Percentiles rank a stretch among this genome's conserved stretches.
Conservation (phyloP, 73 alveolate genomes). For the Tetrahymena thermophila region DNA sequence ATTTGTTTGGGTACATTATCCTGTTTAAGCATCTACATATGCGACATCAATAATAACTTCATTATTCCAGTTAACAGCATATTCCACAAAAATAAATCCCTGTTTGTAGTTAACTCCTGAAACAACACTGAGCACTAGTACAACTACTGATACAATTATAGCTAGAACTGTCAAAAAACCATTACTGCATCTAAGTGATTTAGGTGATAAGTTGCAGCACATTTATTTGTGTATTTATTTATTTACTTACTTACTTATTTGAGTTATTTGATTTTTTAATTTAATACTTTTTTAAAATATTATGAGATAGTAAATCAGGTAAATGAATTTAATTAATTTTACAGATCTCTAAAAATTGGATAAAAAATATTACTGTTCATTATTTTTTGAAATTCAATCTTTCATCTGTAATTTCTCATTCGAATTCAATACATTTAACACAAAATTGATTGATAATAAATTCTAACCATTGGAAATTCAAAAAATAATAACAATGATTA, state of each 20-base stretch:
- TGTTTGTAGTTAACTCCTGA: background rate
- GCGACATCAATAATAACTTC: background rate
- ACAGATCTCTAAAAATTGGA: background rate
- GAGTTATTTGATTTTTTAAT: background rate
- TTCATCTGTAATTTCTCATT: background rate
- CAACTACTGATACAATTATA: background rate
- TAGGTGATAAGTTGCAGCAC: background rate
- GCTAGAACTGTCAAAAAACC: background rate
- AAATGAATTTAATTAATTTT: no score
- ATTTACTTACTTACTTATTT: no score
- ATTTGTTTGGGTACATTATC: background rate
- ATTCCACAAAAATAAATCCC: background rate
- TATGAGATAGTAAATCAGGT: background rate
- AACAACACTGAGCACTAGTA: background rate
- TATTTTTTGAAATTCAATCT: background rate
- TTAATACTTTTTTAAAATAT: no score
- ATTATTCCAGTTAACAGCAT: background rate
- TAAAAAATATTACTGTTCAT: background rate
- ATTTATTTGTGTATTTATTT: background rate
- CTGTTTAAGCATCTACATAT: background rate
- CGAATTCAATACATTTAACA: background rate
- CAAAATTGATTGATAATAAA: no score
- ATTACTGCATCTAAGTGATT: background rate
- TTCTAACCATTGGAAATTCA: background rate
- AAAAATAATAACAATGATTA: no score